Base-by-base conservation (phyloP, 2,329 filamentous ascomycete genomes). In the Aureobasidium melanogenum region DNA sequence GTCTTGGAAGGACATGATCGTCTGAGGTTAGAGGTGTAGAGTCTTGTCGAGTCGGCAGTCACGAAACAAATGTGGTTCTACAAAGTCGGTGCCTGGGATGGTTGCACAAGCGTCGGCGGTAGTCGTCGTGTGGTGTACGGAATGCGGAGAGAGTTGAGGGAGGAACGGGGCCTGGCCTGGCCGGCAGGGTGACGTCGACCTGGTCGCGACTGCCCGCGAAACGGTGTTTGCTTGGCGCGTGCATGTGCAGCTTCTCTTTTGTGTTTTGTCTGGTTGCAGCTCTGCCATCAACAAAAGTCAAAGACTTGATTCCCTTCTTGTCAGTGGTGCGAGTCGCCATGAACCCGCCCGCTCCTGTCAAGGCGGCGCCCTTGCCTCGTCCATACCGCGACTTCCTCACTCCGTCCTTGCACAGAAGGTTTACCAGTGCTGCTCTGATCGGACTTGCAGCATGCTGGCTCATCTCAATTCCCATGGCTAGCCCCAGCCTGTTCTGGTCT, bases 311-410 rank as follows among this genome's bases (percentile, higher is more conserved):
- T 5, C 12, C 7, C 22, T n/a, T 22, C 5, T 30, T 28, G 30
- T 28, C 26, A 32, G 19, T 39, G 50, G 50, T 52, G 50, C 14
- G 22, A 24, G 36, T 24, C 30, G 47, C 15, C 47, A 54, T 54
- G 50, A 54, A 41, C 9, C 30, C 56, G 22, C 43, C 56, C 4
- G 32, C 44, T 15, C 44, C 56, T 26, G 56, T 41, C 56, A 50
- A 50, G 34, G 43, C 43, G 8, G 46, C 41, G 54, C 54, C 54
- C 15, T n/a, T 38, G 43, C 1, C 60, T 43, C 67, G 61, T 4
- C 80, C 82, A 73, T 96, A 96, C 76, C 88, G 91, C 79, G 90
- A 96, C 77, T 95, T 95, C 74, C 78, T 97, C 67, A 95, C 93
- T 64, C 92, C 93, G 54, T 87, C 88, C 57, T 79, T 97, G 65